Base-by-base conservation (phyloP, 176 grass and related monocot species). In the Juncus effusus region DNA sequence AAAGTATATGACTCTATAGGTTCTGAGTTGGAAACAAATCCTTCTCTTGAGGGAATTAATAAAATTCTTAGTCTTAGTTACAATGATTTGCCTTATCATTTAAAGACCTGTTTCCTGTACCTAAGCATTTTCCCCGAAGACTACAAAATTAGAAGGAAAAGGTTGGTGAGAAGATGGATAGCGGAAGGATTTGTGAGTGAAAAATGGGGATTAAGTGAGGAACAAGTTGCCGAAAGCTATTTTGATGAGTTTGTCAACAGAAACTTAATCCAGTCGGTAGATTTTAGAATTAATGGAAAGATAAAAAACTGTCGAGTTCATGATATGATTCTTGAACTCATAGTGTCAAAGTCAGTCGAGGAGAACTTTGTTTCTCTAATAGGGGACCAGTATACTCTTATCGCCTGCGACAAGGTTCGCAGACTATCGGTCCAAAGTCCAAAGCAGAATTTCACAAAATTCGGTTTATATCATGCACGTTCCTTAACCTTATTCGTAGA, bases 201-300 rank as follows among this genome's bases (percentile, higher is more conserved):
- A 47, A 47, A 47, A 47, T 2, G 44, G 4, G 44, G 44, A 47
- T 47, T 47, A 47, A 47, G 44, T 47, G 49, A 60, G 3, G 11
- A 56, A 10, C 12, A 83, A 42, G 13, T 74, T 14, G 67, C 13
- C 0, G 16, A 7, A 3, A 13, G 14, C 2, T 36, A 78, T 13
- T 84, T 84, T 47, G 10, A 64, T 2, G 77, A 84, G 0, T 62
- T 88, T 2, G 0, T 89, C 0, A 14, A 77, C 16, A 37, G 81
- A 16, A 70, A 57, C 15, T 65, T 81, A 57, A 78, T 71, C 12
- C 52, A 74, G 3, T 36, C 72, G 4, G 16, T 4, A 6, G 35
- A 73, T 28, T 3, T 1, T 3, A 45, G 0, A 7, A 54, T 4
- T 7, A 40, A 3, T 36, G 50, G 12, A 0, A 36, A 36, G 0